These are phyloP conservation scores for Circinella umbellata DNA, from an alignment of 371 early-diverging fungal species.

Conservation along the genomic window DNA sequence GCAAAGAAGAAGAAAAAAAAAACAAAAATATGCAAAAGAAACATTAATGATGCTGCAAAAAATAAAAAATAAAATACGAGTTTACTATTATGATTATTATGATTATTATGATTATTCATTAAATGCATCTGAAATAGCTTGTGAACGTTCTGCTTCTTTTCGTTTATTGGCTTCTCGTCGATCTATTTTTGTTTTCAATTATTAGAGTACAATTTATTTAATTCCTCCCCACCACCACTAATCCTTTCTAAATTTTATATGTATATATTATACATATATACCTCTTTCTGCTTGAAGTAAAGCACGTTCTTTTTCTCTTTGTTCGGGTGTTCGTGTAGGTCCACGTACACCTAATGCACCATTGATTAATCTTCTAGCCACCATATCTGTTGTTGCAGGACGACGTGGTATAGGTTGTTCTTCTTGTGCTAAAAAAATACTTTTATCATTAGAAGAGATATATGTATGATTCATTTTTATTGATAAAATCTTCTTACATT, in stretches of 20 bases:
- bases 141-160: slow-evolving; percentile 19
- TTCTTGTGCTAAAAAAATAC: slow-evolving; percentile 1
- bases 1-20: too few relatives aligned
- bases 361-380: slow-evolving; percentile 52
- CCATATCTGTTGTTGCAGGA: slow-evolving; percentile 57
- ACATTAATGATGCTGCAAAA: too few relatives aligned
- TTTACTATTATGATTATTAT: too few relatives aligned
- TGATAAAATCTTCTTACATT: slow-evolving; percentile 20
- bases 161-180: slow-evolving; percentile 24
- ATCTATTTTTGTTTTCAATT: slow-evolving; percentile 8
- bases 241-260: too few relatives aligned
- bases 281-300: slow-evolving; percentile 33
- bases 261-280: slow-evolving; percentile 15
- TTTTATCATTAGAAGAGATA: not conserved
- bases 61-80: too few relatives aligned
- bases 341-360: slow-evolving; percentile 57
- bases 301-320: slow-evolving; percentile 35
- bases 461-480: not conserved
- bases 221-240: too few relatives aligned
- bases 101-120: slow-evolving; percentile 26
- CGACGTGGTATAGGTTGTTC: slow-evolving; percentile 28
- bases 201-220: too few relatives aligned
- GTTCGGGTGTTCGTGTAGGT: slow-evolving; percentile 45
- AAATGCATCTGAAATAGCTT: slow-evolving; percentile 32
- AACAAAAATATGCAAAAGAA: too few relatives aligned